Evolutionary conservation across 495 filamentous ascomycete genomes (phyloP).

Genomic region (Aspergillus coremiiformis): DNA sequence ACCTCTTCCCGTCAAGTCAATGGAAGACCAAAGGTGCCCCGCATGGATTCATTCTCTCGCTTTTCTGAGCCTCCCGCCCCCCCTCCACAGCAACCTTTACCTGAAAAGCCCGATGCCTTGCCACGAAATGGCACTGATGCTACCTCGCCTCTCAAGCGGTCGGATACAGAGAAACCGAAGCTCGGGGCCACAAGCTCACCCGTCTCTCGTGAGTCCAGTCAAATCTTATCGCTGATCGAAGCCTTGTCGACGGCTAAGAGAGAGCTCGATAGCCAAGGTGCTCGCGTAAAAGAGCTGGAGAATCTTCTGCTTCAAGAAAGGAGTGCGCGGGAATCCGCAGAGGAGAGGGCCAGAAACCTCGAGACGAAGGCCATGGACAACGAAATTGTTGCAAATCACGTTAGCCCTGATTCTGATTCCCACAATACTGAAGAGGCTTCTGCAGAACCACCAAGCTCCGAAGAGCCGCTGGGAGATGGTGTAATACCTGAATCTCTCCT

Average conservation of each 20-base stretch:
- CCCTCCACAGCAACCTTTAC: conserved; percentile 83
- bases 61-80: conserved; percentile 89
- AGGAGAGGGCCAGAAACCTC: conserved; percentile 66
- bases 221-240: conserved; percentile 74
- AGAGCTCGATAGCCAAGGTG: conserved; percentile 70
- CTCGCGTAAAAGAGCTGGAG: conserved; percentile 75
- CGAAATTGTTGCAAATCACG: conserved; percentile 17
- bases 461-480: conserved; percentile 8
- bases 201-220: conserved; percentile 57
- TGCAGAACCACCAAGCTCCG: conserved; percentile 8
- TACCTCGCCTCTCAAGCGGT: conserved; percentile 55
- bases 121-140: conserved; percentile 37
- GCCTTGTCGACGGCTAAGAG: conserved; percentile 70
- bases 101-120: conserved; percentile 75
- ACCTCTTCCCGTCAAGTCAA: conserved; percentile 35
- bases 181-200: conserved; percentile 50
- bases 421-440: conserved; percentile 9
- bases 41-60: conserved; percentile 46
- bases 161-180: conserved; percentile 68
- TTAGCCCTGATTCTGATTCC: conserved; percentile 27
- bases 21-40: conserved; percentile 49
- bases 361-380: conserved; percentile 41
- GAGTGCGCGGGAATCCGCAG: conserved; percentile 71
- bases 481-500: conserved; percentile 16
- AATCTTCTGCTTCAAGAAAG: conserved; percentile 69